These are phyloP conservation scores for Cladosporium cucumerinum DNA, from an alignment of 2,329 filamentous ascomycete genomes.

Conservation along the genomic window DNA sequence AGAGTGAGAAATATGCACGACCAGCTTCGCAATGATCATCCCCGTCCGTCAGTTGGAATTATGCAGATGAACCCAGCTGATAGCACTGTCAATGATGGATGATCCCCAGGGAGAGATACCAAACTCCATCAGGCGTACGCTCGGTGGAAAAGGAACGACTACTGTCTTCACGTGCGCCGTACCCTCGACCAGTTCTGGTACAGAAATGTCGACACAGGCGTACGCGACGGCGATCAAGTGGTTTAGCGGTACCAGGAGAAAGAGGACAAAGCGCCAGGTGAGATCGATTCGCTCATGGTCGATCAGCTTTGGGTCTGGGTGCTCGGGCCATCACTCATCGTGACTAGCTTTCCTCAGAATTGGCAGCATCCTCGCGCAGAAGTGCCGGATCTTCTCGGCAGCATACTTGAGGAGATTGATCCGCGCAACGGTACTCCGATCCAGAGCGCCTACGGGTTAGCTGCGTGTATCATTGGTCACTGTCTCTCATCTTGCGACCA, in stretches of 20 bases:
- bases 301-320: slow-evolving; percentile 70
- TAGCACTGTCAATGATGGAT: neutral
- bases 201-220: slow-evolving; percentile 59
- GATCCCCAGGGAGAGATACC: slow-evolving; percentile 38
- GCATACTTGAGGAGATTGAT: neutral
- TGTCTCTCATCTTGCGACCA: slow-evolving; percentile 60
- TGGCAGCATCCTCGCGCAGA: slow-evolving; percentile 61
- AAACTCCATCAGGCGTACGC: slow-evolving; percentile 28
- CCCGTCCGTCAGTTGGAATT: neutral
- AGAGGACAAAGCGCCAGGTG: slow-evolving; percentile 19
- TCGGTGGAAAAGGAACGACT: slow-evolving; percentile 31
- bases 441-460: slow-evolving; percentile 60
- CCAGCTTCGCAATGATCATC: slow-evolving; percentile 38
- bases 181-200: slow-evolving; percentile 67
- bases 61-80: neutral
- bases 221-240: slow-evolving; percentile 61
- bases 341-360: slow-evolving; percentile 57
- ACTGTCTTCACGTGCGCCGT: slow-evolving; percentile 55
- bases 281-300: slow-evolving; percentile 64
- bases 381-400: neutral
- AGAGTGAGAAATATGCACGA: slow-evolving; percentile 23
- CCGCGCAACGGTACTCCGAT: slow-evolving; percentile 40
- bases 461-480: slow-evolving; percentile 58
- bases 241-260: slow-evolving; percentile 58
- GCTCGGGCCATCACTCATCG: slow-evolving; percentile 55